Conservation (phyloP, 73 alveolate species). For the Stentor coeruleus region DNA sequence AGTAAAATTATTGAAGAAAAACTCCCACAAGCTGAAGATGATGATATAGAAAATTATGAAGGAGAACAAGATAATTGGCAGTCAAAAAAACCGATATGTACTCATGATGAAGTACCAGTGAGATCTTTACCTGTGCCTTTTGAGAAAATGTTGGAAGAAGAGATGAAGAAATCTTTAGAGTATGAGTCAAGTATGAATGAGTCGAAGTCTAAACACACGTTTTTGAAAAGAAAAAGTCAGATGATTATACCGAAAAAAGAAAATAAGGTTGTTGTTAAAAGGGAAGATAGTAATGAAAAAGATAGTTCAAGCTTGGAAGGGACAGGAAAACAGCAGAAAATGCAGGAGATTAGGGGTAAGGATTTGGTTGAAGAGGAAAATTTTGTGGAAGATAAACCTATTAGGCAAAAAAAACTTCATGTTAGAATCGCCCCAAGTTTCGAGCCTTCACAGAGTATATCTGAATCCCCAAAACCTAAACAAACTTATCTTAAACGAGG, state of each 20-base stretch:
- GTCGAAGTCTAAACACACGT: not conserved
- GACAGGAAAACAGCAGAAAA: no score
- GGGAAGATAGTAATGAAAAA: no score
- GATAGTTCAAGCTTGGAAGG: no score
- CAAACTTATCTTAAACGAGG: not conserved
- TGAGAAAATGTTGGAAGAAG: conserved; percentile 22
- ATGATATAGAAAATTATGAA: no score
- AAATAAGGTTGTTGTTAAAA: not conserved
- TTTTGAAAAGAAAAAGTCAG: conserved; percentile 9
- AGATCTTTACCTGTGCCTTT: not conserved
- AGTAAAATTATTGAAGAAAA: not conserved
- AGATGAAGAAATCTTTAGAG: not conserved
- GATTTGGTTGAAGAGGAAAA: no score
- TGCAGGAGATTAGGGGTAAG: no score
- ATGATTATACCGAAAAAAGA: not conserved
- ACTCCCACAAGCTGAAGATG: not conserved
- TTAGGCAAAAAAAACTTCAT: no score
- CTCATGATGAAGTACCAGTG: conserved; percentile 31
- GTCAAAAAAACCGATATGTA: not conserved
- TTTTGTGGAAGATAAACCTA: no score
- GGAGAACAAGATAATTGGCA: not conserved
- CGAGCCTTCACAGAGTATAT: no score
- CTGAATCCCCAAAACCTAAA: no score
- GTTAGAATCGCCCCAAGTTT: no score
- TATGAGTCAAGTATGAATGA: no score